Evolutionary conservation across 192 early-diverging fungal species (phyloP), one percentile per base, ranked within the genome.

Genomic region (Phycomyces nitens): DNA sequence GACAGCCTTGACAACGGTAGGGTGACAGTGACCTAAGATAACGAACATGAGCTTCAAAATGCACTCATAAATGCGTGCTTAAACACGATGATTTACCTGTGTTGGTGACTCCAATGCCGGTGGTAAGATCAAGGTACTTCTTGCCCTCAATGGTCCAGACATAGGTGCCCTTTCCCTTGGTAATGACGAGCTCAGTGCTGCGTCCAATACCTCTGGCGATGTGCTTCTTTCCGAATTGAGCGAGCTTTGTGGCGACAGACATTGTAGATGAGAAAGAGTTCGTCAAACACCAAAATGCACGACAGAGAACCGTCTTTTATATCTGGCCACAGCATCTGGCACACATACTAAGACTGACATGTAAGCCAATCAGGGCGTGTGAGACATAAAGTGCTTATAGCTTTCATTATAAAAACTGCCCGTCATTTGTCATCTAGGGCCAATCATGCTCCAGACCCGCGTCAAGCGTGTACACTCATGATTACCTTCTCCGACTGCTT

Each of bases 1-100:
- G 20, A 78, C 74, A n/a, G 77, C 77, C 49, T 78, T 78, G 14
- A 78, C 77, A 57, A 78, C 74, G 21, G 63, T 76, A 50, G 77
- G 77, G 50, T 78, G 77, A 27, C 70, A 73, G 49, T 78, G 77
- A 24, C 77, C 77, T 72, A 53, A 12, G 43, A 56, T 52, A 51
- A 12, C 14, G 5, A 41, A 34, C 14, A 3, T 34, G 14, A 42
- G 56, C 27, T 8, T 29, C 26, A n/a, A n/a, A n/a, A n/a, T n/a
- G n/a, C n/a, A n/a, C n/a, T n/a, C n/a, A n/a, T 34, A 34, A 34
- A 7, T 7, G 29, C 7, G 7, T 34, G 7, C 7, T 34, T 34
- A 7, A 24, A 56, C 43, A 42, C 34, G 8, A 43, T 22, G 12
- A 50, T 51, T 47, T 60, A 77, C 76, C 76, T 15, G 74, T 76